phyloP scores from a whole-genome alignment of 805 yeast genomes.

The Blastobotrys peoriensis region DNA sequence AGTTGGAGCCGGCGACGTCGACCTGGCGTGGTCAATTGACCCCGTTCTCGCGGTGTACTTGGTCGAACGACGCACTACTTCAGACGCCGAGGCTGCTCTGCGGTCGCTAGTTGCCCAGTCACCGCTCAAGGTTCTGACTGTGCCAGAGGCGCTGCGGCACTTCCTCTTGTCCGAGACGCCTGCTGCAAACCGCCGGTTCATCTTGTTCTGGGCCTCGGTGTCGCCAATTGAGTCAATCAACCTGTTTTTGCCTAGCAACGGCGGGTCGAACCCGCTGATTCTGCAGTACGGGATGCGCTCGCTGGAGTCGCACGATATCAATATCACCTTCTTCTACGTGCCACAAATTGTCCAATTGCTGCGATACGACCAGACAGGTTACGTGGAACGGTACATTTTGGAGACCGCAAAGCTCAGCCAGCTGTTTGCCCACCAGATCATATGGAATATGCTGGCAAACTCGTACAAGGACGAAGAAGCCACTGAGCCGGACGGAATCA shows the following conservation, averaged over 20 bases:
- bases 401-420: conserved; percentile 91
- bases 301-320: conserved; percentile 78
- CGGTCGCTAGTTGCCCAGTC: conserved; percentile 42
- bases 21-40: conserved; percentile 55
- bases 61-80: conserved; percentile 46
- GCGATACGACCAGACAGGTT: conserved; percentile 76
- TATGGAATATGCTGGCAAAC: conserved; percentile 97
- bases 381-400: conserved; percentile 78
- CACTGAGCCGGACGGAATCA: conserved; percentile 67
- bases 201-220: conserved; percentile 65
- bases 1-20: conserved; percentile 33
- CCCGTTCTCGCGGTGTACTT: conserved; percentile 71
- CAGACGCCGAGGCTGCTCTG: conserved; percentile 36
- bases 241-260: conserved; percentile 69
- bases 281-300: conserved; percentile 89
- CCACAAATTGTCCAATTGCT: conserved; percentile 96
- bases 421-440: conserved; percentile 92
- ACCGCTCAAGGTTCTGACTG: conserved; percentile 54
- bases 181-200: conserved; percentile 18
- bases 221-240: conserved; percentile 83
- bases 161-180: conserved; percentile 33
- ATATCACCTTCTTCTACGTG: conserved; percentile 88
- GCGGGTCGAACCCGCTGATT: conserved; percentile 50
- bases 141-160: conserved; percentile 56
- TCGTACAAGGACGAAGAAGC: conserved; percentile 87